These are phyloP conservation scores for Fusarium caatingaense DNA, from an alignment of 2,329 filamentous ascomycete species.

Conservation along the genomic window DNA sequence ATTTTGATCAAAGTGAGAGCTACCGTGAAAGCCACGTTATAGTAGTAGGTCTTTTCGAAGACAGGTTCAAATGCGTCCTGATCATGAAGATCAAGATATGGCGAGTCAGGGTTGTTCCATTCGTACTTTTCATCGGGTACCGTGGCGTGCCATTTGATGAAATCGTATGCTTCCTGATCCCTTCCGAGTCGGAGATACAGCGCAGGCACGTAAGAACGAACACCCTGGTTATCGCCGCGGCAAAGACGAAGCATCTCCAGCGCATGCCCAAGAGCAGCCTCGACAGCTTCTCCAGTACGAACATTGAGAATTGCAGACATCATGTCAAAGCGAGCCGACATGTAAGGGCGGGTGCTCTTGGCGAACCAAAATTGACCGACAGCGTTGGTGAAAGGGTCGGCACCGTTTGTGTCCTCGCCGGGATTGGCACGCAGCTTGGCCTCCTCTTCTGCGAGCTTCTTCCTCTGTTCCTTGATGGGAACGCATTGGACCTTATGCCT, in stretches of 20 bases:
- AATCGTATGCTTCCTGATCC: constrained; percentile 17
- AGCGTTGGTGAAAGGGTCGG: not conserved
- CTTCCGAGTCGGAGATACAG: constrained; percentile 16
- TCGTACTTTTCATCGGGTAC: not conserved
- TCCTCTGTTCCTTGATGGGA: constrained; percentile 3
- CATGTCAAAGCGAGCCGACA: not conserved
- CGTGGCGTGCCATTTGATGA: constrained; percentile 22
- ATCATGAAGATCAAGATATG: constrained; percentile 7
- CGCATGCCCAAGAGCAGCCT: not conserved
- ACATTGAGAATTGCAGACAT: constrained; percentile 7
- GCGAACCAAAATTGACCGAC: not conserved
- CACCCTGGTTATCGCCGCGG: constrained; percentile 9
- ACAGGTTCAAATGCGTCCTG: constrained; percentile 16
- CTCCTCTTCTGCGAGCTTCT: not conserved
- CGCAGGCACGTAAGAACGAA: not conserved
- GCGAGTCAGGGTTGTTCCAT: constrained; percentile 2
- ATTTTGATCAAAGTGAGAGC: constrained; percentile 24
- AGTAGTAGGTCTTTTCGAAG: not conserved
- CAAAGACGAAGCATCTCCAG: constrained; percentile 7
- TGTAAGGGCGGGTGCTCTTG: constrained; percentile 19
- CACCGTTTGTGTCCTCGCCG: not conserved
- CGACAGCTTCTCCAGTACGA: constrained; percentile 9
- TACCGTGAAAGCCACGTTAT: not conserved
- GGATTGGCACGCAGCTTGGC: not conserved
- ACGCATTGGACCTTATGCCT: constrained; percentile 10